Evolutionary conservation across 2,329 filamentous ascomycete genomes (phyloP), one percentile per base, ranked within the genome.

Genomic region (Pochonia chlamydosporia): DNA sequence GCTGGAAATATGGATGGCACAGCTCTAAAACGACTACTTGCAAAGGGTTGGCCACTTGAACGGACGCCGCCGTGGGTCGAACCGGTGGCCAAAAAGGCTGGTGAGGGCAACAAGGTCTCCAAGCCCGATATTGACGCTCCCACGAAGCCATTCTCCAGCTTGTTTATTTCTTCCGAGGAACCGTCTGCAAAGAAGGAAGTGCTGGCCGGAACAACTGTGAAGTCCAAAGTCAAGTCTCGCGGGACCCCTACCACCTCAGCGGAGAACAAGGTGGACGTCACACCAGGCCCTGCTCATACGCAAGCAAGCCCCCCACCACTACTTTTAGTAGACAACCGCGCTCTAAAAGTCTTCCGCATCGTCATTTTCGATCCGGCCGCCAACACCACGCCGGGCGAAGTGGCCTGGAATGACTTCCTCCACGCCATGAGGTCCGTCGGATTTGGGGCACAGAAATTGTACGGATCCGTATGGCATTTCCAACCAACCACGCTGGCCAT

Each of bases 391-490:
- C 68, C 72, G 0, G 72, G 74, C 3, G 76, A 79, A 49, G 53
- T 82, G 0, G 41, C 65, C 0, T 82, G 77, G 78, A 62, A 55
- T 1, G 76, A 81, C 44, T 76, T 81, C 44, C 54, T 81, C 1
- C 69, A 74, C 47, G 76, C 76, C 0, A 75, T 82, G 73, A 54
- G 54, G 0, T 63, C 64, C 0, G 65, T 67, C 0, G 79, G 78
- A 0, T 81, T 84, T 45, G 49, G 55, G 0, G 69, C 69, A 0
- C 63, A 79, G 59, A 82, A 84, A 60, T 65, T 82, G 0, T 80
- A 81, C 49, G 78, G 79, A 0, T 82, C 76, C 1, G 74, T 74
- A 0, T 84, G 81, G 81, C 74, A 81, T 10, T 84, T 84, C 50
- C 66, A 63, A 13, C 74, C 73, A 3, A 57, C 57, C 4, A 54